These are phyloP conservation scores for Trichoderma erinaceum DNA, from an alignment of 495 filamentous ascomycete species.

Conservation along the genomic window DNA sequence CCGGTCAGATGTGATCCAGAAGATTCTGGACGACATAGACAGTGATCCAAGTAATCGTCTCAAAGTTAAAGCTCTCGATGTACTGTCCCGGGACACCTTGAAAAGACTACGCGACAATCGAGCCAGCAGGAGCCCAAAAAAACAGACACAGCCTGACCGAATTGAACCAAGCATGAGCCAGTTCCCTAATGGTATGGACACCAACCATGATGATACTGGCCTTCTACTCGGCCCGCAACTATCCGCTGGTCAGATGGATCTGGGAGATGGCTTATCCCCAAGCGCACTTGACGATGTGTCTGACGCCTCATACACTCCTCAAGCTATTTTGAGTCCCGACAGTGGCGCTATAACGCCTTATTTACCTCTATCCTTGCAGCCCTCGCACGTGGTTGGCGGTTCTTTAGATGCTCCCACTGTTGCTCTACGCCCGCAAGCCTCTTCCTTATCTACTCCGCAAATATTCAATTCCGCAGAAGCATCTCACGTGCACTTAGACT, in stretches of 20 bases:
- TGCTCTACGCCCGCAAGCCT: not conserved
- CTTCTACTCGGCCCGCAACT: not conserved
- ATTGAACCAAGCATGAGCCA: not conserved
- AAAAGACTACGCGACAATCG: constrained; percentile 64
- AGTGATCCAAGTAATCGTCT: constrained; percentile 48
- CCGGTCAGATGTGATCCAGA: constrained; percentile 49
- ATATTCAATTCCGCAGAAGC: not conserved
- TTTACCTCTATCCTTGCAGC: not conserved
- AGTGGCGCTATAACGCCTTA: not conserved
- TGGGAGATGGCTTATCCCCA: not conserved
- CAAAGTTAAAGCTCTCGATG: constrained; percentile 61
- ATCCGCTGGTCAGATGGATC: not conserved
- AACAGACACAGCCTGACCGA: not conserved
- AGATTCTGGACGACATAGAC: constrained; percentile 48
- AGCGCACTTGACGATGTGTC: not conserved
- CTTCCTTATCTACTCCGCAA: not conserved
- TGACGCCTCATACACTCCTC: not conserved
- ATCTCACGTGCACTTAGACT: not conserved
- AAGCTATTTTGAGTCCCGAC: not conserved
- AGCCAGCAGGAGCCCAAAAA: not conserved
- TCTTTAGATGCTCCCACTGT: too few relatives aligned
- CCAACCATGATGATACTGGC: not conserved
- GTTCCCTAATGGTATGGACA: not conserved
- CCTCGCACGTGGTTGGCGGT: not conserved
- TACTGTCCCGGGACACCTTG: constrained; percentile 66